Base-by-base conservation (phyloP, 768 basidiomycete species). In the Amanita rubescens region DNA sequence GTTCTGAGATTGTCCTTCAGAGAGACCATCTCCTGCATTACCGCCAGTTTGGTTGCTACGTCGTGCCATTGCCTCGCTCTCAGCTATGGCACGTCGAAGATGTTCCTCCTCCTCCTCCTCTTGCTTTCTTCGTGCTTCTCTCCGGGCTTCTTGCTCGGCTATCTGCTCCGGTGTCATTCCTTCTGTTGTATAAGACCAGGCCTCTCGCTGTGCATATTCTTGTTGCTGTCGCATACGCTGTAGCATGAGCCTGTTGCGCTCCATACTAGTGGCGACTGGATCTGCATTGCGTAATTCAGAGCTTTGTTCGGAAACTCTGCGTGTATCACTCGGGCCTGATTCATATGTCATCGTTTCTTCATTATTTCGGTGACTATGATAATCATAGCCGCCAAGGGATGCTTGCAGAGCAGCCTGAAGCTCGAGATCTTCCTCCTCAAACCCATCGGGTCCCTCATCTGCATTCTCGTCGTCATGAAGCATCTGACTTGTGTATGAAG, bases 321-420 rank as follows among this genome's bases (percentile, higher is more conserved):
- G 14, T 45, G 53, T 44, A 51, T 32, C 17, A 56, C 11, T 45
- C 5, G 49, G 54, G 15, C 32, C 22, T 11, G 42, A 53, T n/a
- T 59, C 46, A 35, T 55, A 35, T 35, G 62, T 54, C 15, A 47
- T 60, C 9, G 57, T 52, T 37, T 49, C 46, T n/a, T 48, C 46
- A 20, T 11, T 10, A 20, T n/a, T 38, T 22, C 22, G 34, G 17
- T 5, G 24, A 19, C n/a, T 19, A 15, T 44, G 10, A 25, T 42
- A 17, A 27, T 51, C 55, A 20, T 58, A 37, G 32, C 65, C 65
- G 62, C 72, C 71, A 39, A 94, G 69, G 3, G 90, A 93, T 2
- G 90, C 92, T 60, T 90, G 90, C 46, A 94, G 71, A 0, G 89
- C 93, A 5, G 83, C 87, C 64, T 96, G 94, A 2, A 95, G 77